phyloP scores from a whole-genome alignment of 345 rosid genomes.

The Psidium guajava region DNA sequence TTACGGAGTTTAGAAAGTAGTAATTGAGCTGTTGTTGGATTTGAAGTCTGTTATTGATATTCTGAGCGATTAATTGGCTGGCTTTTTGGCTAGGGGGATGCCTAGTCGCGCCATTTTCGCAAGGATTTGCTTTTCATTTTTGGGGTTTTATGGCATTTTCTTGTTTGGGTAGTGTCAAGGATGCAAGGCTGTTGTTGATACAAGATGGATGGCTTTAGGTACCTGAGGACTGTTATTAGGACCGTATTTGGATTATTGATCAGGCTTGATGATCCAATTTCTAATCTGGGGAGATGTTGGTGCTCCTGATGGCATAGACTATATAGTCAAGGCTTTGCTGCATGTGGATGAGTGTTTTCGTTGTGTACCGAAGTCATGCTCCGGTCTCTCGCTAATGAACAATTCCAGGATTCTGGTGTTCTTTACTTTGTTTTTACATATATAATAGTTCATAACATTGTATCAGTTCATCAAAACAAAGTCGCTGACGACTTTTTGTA shows the following conservation, averaged over 20 bases:
- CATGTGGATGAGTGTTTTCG: not conserved
- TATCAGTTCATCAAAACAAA: not conserved
- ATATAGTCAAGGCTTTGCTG: not conserved
- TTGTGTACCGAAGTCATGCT: not conserved
- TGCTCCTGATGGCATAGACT: not conserved
- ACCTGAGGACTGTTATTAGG: not conserved
- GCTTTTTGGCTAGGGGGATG: not conserved
- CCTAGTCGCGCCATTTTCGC: not conserved
- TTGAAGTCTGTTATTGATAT: not conserved
- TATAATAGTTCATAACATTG: not conserved
- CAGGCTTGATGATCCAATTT: not conserved
- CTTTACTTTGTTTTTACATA: not conserved
- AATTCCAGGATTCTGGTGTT: not conserved
- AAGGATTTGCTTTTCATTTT: not conserved
- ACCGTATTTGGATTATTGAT: not conserved
- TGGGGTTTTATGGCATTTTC: not conserved
- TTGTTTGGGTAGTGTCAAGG: not conserved
- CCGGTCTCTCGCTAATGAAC: not conserved
- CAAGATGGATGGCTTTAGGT: not conserved
- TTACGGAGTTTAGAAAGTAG: not conserved
- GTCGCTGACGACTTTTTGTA: not conserved
- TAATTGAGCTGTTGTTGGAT: not conserved
- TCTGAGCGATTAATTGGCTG: not conserved
- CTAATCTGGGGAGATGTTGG: not conserved
- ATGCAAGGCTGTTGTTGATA: not conserved